phyloP scores from a whole-genome alignment of 441 rosid species.

The Syzygium malaccense region DNA sequence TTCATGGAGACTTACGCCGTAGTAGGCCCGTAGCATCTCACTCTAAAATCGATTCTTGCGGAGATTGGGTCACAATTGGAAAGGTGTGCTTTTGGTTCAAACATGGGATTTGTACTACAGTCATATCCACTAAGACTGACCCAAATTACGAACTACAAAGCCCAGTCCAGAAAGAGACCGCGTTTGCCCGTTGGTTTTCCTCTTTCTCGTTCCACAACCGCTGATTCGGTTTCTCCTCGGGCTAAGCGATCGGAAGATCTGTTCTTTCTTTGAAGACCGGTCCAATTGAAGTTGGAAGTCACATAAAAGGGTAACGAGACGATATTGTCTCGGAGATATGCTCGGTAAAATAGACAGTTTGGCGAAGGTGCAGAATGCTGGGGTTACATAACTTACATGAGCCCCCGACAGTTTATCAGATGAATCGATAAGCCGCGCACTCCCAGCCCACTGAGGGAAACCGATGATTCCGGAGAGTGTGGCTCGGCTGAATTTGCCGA shows the following conservation, averaged over 20 bases:
- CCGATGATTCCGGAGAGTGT: background rate
- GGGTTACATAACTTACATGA: background rate
- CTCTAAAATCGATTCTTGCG: background rate
- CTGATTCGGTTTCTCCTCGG: background rate
- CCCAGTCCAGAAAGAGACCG: background rate
- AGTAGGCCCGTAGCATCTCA: background rate
- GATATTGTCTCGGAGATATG: background rate
- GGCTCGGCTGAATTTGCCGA: background rate
- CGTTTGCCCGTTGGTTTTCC: background rate
- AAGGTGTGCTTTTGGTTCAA: background rate
- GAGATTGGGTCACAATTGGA: background rate
- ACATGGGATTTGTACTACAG: background rate
- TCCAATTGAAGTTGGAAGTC: background rate
- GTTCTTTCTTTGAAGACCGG: background rate
- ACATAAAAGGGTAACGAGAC: background rate
- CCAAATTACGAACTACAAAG: background rate
- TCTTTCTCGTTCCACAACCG: background rate
- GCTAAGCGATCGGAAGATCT: background rate
- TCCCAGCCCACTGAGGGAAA: background rate
- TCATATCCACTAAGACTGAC: background rate
- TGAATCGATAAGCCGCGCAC: background rate
- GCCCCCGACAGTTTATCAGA: too few relatives aligned
- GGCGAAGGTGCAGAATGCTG: background rate
- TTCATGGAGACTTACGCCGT: background rate
- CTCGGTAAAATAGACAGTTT: background rate